Base-by-base conservation (phyloP, 441 rosid genomes). In the Erysimum cheiri region DNA sequence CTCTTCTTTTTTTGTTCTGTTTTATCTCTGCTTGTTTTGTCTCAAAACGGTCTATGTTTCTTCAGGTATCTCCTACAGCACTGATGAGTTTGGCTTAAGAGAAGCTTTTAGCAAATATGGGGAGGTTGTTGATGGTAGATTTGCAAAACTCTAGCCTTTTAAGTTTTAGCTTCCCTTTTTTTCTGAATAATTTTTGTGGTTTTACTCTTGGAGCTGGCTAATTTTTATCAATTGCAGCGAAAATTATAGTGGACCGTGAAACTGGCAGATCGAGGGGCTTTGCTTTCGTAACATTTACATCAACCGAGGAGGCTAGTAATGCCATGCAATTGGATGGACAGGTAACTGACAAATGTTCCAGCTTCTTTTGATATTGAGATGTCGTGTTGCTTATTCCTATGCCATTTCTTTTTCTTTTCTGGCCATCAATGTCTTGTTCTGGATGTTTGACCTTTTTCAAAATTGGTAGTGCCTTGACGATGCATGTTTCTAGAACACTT, bases 241-340 rank as follows among this genome's bases (percentile, higher is more conserved):
- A 88, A 84, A 77, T 95, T 54, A 90, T 95, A 58, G 15, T 81
- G 77, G 96, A 95, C 76, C 96, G 98, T 60, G 99, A 95, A 40
- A 85, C 89, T 71, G 97, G 98, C 10, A 83, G 94, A 69, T 95
- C 99, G 0, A 90, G 97, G 79, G 99, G 99, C 8, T 95, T 95
- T 84, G 99, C 89, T 56, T 95, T 94, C 65, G 73, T 92, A 14
- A 94, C 96, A 11, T 94, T 70, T 77, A 79, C 81, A 43, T 77
- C 87, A 2, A 76, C 56, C 4, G 98, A 90, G 80, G 98, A 86
- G 74, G 99, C 99, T 26, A 83, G 90, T 24, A 80, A 82, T 75
- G 97, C 99, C 60, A 80, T 90, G 55, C 96, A 95, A 49, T 71
- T 92, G 88, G 97, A 92, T 87, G 99, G 98, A 62, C 91, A 88